Evolutionary conservation across 139 green algal genomes (phyloP).

Genomic region (Medakamo hakoo): DNA sequence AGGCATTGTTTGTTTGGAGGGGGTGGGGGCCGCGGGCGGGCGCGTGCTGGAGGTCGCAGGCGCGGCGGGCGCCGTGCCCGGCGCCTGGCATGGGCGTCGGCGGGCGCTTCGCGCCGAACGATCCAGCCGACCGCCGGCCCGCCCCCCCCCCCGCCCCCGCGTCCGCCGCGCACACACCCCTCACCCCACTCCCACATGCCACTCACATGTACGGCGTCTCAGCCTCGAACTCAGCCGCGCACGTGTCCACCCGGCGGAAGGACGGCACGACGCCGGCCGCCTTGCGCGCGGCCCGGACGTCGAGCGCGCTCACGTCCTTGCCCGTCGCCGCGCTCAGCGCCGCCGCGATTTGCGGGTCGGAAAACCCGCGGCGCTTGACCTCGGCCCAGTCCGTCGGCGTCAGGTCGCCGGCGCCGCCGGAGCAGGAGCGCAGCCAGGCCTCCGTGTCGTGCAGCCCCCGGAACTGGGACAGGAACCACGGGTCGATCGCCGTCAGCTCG

Average conservation of each 20-base stretch:
- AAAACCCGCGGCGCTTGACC: constrained; percentile 78
- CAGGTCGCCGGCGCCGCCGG: constrained; percentile 40
- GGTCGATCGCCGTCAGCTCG: constrained; percentile 89
- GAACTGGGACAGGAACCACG: constrained; percentile 86
- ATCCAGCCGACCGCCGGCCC: no score
- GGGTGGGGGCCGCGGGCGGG: no score
- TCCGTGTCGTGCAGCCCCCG: constrained; percentile 42
- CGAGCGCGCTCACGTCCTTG: constrained; percentile 7
- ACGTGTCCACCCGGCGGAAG: constrained; percentile 98
- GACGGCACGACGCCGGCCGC: constrained; percentile 52
- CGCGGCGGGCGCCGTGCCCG: no score
- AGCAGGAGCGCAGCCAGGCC: constrained; percentile 48
- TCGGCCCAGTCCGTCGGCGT: constrained; percentile 54
- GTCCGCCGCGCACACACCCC: no score
- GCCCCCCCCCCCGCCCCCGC: no score
- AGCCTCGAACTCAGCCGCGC: constrained; percentile 95
- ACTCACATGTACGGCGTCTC: constrained; percentile 96
- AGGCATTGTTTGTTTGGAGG: no score
- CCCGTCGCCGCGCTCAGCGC: constrained; percentile 9
- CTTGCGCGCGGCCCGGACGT: constrained; percentile 43
- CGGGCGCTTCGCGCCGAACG: no score
- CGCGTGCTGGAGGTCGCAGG: no score
- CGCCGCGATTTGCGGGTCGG: constrained; percentile 72
- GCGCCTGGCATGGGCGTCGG: no score
- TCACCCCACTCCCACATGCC: no score